Conservation (phyloP, 225 moss, liverwort and hornwort species). For the Antitrichia curtipendula region DNA sequence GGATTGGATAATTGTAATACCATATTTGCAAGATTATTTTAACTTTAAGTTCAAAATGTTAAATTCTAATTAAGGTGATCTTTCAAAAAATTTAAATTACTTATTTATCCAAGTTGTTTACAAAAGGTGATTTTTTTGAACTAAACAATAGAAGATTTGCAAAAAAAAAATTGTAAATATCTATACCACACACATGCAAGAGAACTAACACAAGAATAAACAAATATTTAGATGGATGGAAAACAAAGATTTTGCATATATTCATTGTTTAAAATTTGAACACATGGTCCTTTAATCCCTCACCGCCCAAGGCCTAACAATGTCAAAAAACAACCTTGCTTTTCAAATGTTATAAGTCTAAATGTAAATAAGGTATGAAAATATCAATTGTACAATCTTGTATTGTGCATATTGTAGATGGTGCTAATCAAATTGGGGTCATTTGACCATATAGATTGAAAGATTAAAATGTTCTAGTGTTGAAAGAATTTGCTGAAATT, state of each 20-base stretch:
- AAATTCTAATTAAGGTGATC: too few species aligned
- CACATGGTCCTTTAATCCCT: accelerated
- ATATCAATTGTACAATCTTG: too few species aligned
- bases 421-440: too few species aligned
- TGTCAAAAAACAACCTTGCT: too few species aligned
- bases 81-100: background rate
- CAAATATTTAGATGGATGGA: background rate
- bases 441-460: too few species aligned
- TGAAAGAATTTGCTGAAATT: too few species aligned
- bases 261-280: background rate
- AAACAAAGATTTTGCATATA: background rate
- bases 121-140: background rate
- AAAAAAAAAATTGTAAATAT: background rate
- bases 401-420: too few species aligned
- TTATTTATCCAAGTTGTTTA: background rate
- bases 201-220: background rate
- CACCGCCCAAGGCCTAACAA: too few species aligned
- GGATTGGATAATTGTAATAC: background rate
- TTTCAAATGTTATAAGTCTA: too few species aligned
- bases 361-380: too few species aligned
- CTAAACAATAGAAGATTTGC: background rate
- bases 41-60: background rate
- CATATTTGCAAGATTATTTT: background rate
- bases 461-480: too few species aligned
- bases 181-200: background rate